These are phyloP conservation scores for Teunomyces stri DNA, from an alignment of 805 yeast genomes.

Conservation along the genomic window DNA sequence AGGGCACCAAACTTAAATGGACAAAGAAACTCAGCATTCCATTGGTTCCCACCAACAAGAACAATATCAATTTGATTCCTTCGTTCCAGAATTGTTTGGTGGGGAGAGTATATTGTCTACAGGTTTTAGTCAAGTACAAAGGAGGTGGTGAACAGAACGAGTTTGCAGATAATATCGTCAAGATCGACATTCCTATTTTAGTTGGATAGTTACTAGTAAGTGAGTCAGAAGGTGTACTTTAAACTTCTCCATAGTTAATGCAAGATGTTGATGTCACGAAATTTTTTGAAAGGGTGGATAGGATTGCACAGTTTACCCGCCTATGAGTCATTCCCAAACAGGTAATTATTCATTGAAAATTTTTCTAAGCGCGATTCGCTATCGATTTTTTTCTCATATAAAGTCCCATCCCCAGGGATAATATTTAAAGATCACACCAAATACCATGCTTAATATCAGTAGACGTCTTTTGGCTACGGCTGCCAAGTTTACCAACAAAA, in stretches of 20 bases:
- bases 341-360: constrained; percentile 18
- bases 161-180: constrained; percentile 29
- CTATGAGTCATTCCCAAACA: constrained; percentile 25
- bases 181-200: constrained; percentile 35
- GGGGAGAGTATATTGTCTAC: constrained; percentile 56
- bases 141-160: constrained; percentile 35
- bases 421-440: neutral
- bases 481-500: constrained; percentile 31
- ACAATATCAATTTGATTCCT: constrained; percentile 53
- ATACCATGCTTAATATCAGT: constrained; percentile 1
- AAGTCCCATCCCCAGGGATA: constrained; percentile 3
- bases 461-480: constrained; percentile 36
- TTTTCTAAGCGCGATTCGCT: constrained; percentile 35
- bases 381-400: constrained; percentile 17
- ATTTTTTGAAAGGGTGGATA: neutral
- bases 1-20: constrained; percentile 28
- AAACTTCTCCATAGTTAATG: neutral
- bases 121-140: constrained; percentile 31
- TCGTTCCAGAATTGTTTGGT: constrained; percentile 62
- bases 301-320: neutral
- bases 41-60: constrained; percentile 40
- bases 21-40: constrained; percentile 37
- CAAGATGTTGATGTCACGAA: neutral
- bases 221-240: neutral
- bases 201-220: constrained; percentile 23